These are phyloP conservation scores for Huntiella moniliformis DNA, from an alignment of 2,329 filamentous ascomycete genomes.

Conservation along the genomic window DNA sequence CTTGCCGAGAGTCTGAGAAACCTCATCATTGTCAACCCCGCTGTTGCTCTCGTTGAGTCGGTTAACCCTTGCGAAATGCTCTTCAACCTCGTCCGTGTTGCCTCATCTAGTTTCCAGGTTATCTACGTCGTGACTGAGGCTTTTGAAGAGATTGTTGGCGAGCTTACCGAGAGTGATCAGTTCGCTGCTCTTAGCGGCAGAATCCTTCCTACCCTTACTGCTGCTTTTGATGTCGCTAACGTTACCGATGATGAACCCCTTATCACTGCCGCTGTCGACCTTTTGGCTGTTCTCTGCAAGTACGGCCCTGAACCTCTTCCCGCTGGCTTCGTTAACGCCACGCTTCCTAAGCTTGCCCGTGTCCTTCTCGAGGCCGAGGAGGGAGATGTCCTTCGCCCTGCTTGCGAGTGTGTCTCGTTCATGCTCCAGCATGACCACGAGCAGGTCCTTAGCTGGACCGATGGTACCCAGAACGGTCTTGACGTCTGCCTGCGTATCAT, in stretches of 20 bases:
- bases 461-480: constrained; percentile 60
- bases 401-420: constrained; percentile 70
- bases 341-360: constrained; percentile 71
- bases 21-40: constrained; percentile 61
- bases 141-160: constrained; percentile 69
- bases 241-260: constrained; percentile 72
- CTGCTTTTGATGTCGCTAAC: constrained; percentile 73
- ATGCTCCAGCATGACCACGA: constrained; percentile 79
- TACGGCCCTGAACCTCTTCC: constrained; percentile 74
- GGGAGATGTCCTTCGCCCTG: constrained; percentile 71
- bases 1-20: constrained; percentile 72
- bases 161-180: constrained; percentile 45
- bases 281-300: constrained; percentile 64
- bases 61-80: constrained; percentile 63
- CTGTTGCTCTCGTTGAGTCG: constrained; percentile 51
- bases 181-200: constrained; percentile 69
- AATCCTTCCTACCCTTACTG: constrained; percentile 70
- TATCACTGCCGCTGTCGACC: constrained; percentile 68
- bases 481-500: constrained; percentile 84
- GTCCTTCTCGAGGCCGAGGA: constrained; percentile 72
- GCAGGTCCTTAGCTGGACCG: constrained; percentile 73
- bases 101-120: constrained; percentile 78
- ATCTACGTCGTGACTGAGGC: constrained; percentile 74
- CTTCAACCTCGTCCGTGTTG: constrained; percentile 75
- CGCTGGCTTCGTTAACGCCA: constrained; percentile 63